These are phyloP conservation scores for Oryza glumipatula DNA, from an alignment of 176 grass and related monocot genomes.

Conservation along the genomic window DNA sequence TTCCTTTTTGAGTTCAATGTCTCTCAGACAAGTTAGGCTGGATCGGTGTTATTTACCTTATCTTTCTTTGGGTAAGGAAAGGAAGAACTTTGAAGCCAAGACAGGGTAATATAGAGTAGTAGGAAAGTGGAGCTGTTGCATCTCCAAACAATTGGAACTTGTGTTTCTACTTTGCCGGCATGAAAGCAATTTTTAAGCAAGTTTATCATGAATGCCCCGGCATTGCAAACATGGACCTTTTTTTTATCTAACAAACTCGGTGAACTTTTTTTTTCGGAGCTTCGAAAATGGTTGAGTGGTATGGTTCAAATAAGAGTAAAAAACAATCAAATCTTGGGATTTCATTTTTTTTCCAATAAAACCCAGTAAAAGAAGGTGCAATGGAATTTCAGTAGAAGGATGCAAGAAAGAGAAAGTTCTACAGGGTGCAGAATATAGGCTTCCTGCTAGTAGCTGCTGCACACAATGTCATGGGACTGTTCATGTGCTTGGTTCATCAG, in stretches of 20 bases:
- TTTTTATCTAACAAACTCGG: neutral
- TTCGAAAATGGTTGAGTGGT: too few relatives aligned
- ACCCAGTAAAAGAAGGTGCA: neutral
- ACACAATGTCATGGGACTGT: neutral
- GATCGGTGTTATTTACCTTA: neutral
- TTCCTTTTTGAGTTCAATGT: neutral
- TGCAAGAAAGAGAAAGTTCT: neutral
- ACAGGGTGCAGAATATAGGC: constrained; percentile 1
- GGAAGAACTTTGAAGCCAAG: neutral
- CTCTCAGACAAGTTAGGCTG: neutral
- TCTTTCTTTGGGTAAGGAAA: neutral
- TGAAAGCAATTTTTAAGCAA: neutral
- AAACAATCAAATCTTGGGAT: neutral
- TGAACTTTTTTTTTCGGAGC: too few relatives aligned
- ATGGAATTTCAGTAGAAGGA: neutral
- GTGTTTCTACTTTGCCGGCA: neutral
- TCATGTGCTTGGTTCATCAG: neutral
- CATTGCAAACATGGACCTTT: neutral
- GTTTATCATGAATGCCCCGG: too few relatives aligned
- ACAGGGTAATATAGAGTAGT: neutral
- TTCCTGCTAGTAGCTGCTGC: neutral
- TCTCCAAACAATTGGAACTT: constrained; percentile 1
- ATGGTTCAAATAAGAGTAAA: neutral
- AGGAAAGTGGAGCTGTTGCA: neutral
- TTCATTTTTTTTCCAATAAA: neutral